Percentiles rank a stretch among this genome's conserved stretches.
These are phyloP conservation scores for Trichoderma sp. DNA, from an alignment of 2,329 filamentous ascomycete species.

Conservation along the genomic window DNA sequence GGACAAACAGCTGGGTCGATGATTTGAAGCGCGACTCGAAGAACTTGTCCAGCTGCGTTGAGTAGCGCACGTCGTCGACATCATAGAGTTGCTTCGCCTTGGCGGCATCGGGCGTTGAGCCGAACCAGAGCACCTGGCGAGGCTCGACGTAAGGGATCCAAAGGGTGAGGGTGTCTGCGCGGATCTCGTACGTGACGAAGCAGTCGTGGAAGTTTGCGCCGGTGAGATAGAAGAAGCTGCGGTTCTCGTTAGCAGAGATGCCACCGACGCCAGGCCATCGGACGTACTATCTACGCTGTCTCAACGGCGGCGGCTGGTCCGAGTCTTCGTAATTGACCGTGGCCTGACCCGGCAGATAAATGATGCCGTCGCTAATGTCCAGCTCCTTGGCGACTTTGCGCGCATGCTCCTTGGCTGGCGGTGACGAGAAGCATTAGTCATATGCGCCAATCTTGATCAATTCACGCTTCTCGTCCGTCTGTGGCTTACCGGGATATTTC, in stretches of 20 bases:
- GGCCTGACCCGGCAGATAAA: conserved; percentile 58
- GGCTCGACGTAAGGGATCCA: conserved; percentile 73
- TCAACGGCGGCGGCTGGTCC: conserved; percentile 57
- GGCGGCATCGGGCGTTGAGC: conserved; percentile 59
- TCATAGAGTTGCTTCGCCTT: conserved; percentile 66
- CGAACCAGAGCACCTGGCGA: conserved; percentile 63
- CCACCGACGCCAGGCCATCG: no score
- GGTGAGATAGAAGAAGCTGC: conserved; percentile 61
- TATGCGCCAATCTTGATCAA: not conserved
- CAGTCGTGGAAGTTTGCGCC: conserved; percentile 58
- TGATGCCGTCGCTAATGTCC: conserved; percentile 51
- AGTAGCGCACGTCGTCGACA: conserved; percentile 69
- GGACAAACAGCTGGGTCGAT: conserved; percentile 46
- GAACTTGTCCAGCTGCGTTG: conserved; percentile 52
- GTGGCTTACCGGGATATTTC: conserved; percentile 44
- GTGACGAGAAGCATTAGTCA: not conserved
- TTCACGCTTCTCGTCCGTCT: not conserved
- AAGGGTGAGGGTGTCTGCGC: conserved; percentile 63
- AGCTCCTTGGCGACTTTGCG: conserved; percentile 57
- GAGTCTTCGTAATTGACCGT: conserved; percentile 59
- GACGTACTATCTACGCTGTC: conserved; percentile 60
- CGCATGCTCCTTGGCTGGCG: conserved; percentile 57
- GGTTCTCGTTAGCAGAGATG: not conserved
- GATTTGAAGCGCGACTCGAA: conserved; percentile 42
- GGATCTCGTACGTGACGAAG: conserved; percentile 59